Evolutionary conservation across 192 early-diverging fungal species (phyloP), one percentile per base, ranked within the genome.

Genomic region (Backusella parvicylindrica): DNA sequence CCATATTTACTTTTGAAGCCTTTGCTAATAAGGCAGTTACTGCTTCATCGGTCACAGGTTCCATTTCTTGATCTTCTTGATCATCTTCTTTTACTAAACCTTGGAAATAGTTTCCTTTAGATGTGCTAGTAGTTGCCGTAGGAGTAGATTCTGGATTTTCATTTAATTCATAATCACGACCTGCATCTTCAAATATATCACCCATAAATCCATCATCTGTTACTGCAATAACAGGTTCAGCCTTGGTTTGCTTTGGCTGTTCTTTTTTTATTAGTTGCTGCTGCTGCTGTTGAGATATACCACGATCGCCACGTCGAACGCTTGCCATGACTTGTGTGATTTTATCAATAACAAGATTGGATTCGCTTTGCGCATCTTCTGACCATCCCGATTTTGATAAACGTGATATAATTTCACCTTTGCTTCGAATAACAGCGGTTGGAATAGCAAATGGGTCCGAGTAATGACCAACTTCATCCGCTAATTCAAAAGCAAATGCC

Each of bases 131-230:
- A 4, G 16, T 37, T 32, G 9, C 56, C 23, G n/a, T 37, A 11
- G n/a, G n/a, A n/a, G 36, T 6, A 15, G 30, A n/a, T 28, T 30
- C 12, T 9, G n/a, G 11, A 3, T 33, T 33, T 26, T 82, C 86
- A n/a, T 91, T 86, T 1, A 95, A 77, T 15, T 79, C 73, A 73
- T 97, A 97, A 47, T 95, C 92, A 4, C 88, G 75, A 1, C 95
- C 96, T 6, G 84, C 95, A 69, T 94, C 95, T 7, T 88, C 92
- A 89, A 97, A 97, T 31, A 97, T 97, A 81, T 95, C 91, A 32
- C 41, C 68, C 28, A 70, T 70, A 70, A 41, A 66, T 63, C 33
- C 32, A 40, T 88, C 86, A 16, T 72, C 70, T 18, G 37, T n/a
- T 11, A 72, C 53, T 9, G 70, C 35, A 18, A 60, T 2, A 26